Evolutionary conservation across 768 basidiomycete genomes (phyloP), one percentile per base, ranked within the genome.

Genomic region (Lentinus tigrinus): DNA sequence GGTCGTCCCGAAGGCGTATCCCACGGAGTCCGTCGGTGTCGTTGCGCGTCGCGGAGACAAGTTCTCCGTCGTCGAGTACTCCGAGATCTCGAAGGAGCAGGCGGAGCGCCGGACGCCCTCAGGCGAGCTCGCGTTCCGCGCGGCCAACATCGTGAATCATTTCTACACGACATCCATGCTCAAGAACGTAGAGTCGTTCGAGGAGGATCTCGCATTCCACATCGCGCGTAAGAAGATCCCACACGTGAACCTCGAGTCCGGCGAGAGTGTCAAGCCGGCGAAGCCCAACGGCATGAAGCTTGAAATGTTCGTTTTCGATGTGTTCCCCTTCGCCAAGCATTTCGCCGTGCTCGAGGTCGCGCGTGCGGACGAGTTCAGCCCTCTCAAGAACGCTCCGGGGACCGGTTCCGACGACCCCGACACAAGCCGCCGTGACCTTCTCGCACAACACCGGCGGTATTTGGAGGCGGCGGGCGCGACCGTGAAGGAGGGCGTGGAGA

Each of bases 261-360:
- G 92, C 19, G 77, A 85, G 60, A 24, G 67, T 4, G 73, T 95
- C 69, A 95, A 95, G 69, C 95, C 97, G 2, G 72, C 75, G 61
- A 87, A 87, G 69, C 91, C 94, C n/a, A 98, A 99, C 72, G 97
- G 97, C 60, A 96, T 98, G 93, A 99, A 99, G 76, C 85, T 99
- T 61, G 97, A 99, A 74, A 78, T 95, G 77, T 99, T 99, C 75
- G 91, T 99, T 31, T 99, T 99, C 68, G 97, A 99, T 74, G 97
- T 99, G 44, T 98, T 99, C 80, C 95, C 95, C 0, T 93, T 84
- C 75, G 93, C 94, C 26, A 72, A 85, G 68, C 78, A 74, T 50
- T 93, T 95, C 63, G 85, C 89, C 27, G 93, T 98, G 39, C 74
- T 98, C 69, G 95, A 98, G 72, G 93, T 97, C 43, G 83, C 84